These are phyloP conservation scores for Lactarius akahatsu DNA, from an alignment of 768 basidiomycete species.

Conservation along the genomic window DNA sequence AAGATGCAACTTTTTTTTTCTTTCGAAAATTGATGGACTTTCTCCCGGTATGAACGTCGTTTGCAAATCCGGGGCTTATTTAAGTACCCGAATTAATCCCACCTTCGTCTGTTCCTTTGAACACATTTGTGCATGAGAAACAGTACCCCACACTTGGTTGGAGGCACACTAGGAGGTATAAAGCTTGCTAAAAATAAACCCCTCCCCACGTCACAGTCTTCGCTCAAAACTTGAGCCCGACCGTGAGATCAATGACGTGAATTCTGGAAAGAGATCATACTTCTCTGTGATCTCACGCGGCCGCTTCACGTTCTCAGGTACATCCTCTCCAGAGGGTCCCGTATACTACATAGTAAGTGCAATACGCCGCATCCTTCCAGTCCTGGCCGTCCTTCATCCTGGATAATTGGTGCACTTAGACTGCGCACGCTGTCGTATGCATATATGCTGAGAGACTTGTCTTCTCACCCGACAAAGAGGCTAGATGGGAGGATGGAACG, in stretches of 20 bases:
- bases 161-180: too few species aligned
- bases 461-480: slow-evolving; percentile 44
- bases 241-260: slow-evolving; percentile 58
- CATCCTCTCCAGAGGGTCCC: slow-evolving; percentile 46
- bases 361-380: slow-evolving; percentile 37
- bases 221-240: slow-evolving; percentile 50
- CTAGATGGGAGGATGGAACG: slow-evolving; percentile 12
- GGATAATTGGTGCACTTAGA: slow-evolving; percentile 41
- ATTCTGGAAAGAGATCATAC: slow-evolving; percentile 47
- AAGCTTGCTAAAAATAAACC: too few species aligned
- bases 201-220: too few species aligned
- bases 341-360: too few species aligned
- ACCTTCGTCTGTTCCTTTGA: not conserved
- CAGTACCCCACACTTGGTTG: too few species aligned
- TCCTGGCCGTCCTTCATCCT: slow-evolving; percentile 44
- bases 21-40: not conserved
- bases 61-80: not conserved
- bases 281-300: slow-evolving; percentile 42
- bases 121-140: not conserved
- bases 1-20: not conserved
- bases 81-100: not conserved
- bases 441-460: slow-evolving; percentile 38
- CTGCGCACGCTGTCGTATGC: slow-evolving; percentile 43
- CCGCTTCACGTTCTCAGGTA: slow-evolving; percentile 47
- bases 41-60: not conserved